Evolutionary conservation across 2,329 filamentous ascomycete genomes (phyloP).

Genomic region (Grosmannia huntii): DNA sequence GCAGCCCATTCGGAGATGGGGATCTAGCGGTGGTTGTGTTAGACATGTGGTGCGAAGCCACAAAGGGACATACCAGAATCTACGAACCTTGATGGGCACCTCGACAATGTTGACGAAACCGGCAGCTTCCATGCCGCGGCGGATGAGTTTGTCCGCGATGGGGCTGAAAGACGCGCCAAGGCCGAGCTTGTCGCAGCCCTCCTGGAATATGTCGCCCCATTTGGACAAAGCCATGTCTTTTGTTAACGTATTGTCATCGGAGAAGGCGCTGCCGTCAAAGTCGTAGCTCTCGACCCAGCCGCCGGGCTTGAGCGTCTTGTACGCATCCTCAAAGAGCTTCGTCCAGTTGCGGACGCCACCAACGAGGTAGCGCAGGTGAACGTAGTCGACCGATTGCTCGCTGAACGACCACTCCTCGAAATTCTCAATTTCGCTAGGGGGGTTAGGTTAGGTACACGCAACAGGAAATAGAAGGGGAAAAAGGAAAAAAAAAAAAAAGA

Average conservation of each 20-base stretch:
- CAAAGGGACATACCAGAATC: neutral
- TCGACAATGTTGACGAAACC: slow-evolving; percentile 45
- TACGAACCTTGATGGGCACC: slow-evolving; percentile 31
- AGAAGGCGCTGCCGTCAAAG: slow-evolving; percentile 7
- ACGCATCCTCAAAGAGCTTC: slow-evolving; percentile 12
- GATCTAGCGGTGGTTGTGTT: slow-evolving; percentile 2
- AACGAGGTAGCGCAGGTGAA: slow-evolving; percentile 16
- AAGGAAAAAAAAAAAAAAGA: neutral
- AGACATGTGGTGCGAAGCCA: too few relatives aligned
- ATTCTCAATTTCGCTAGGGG: slow-evolving; percentile 15
- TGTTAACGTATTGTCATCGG: slow-evolving; percentile 15
- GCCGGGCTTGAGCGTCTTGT: slow-evolving; percentile 30
- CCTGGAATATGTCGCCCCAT: slow-evolving; percentile 9
- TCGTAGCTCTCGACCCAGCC: slow-evolving; percentile 25
- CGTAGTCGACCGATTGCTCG: slow-evolving; percentile 14
- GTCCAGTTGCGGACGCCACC: slow-evolving; percentile 16
- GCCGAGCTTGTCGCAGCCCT: slow-evolving; percentile 1
- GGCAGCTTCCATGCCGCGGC: slow-evolving; percentile 36
- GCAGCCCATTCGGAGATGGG: slow-evolving; percentile 22
- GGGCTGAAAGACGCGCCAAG: neutral
- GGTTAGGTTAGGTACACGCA: neutral
- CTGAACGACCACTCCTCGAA: slow-evolving; percentile 15
- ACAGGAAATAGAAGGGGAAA: neutral
- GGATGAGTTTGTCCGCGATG: slow-evolving; percentile 37
- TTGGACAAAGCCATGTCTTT: slow-evolving; percentile 12